phyloP scores from a whole-genome alignment of 768 basidiomycete genomes.

The Nidula microcarpa region DNA sequence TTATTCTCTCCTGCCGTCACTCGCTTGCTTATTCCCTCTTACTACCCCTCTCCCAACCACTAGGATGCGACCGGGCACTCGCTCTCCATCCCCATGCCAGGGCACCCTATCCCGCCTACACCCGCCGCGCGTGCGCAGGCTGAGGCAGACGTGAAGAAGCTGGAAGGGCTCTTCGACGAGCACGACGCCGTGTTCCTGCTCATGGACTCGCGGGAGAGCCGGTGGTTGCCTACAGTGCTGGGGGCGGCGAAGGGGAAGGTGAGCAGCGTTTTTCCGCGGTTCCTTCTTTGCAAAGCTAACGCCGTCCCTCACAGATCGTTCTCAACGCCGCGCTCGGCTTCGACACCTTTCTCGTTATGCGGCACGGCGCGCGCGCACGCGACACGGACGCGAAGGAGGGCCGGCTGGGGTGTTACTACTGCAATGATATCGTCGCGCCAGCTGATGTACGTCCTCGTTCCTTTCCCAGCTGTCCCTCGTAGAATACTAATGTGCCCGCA shows the following conservation, averaged over 20 bases:
- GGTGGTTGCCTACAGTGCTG: conserved; percentile 94
- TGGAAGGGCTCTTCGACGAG: conserved; percentile 75
- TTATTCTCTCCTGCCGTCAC: neutral
- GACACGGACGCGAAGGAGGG: conserved; percentile 20
- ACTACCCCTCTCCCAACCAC: neutral
- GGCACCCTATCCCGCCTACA: conserved; percentile 76
- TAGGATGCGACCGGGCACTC: conserved; percentile 81
- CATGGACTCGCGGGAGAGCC: conserved; percentile 97
- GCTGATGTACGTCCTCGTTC: conserved; percentile 60
- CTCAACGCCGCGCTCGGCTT: conserved; percentile 95
- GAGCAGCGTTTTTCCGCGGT: conserved; percentile 2
- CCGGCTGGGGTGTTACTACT: conserved; percentile 91
- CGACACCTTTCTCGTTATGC: conserved; percentile 95
- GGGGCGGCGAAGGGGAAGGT: conserved; percentile 86
- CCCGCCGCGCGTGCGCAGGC: conserved; percentile 50
- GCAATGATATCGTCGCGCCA: conserved; percentile 97
- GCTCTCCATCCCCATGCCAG: conserved; percentile 94
- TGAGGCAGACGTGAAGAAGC: conserved; percentile 61
- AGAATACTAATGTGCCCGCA: neutral
- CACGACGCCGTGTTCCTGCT: conserved; percentile 92
- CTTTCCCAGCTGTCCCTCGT: neutral
- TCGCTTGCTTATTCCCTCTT: neutral
- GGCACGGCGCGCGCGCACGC: conserved; percentile 73
- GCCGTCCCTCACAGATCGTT: conserved; percentile 56
- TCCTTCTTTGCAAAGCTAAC: neutral